Evolutionary conservation across 768 basidiomycete genomes (phyloP), one percentile per base, ranked within the genome.

Genomic region (Suillus americanus): DNA sequence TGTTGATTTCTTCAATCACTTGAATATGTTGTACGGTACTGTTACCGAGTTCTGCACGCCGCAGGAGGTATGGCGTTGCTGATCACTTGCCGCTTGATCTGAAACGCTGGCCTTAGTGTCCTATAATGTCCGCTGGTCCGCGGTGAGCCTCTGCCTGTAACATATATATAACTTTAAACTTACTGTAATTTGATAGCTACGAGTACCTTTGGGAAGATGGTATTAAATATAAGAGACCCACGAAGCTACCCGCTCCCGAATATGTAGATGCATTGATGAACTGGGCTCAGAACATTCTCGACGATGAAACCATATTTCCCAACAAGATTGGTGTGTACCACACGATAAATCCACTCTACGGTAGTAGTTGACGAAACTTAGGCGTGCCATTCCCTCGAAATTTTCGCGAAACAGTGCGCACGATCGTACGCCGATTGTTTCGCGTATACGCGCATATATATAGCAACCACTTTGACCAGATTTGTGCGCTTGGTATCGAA

Each of bases 221-320:
- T 14, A 82, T 86, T 59, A 91, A 86, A 70, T 96, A 89, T 82
- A 94, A 89, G 79, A 87, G 86, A 48, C 94, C 94, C 18, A 93
- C 94, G n/a, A 97, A 95, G 75, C 84, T 97, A n/a, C 85, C 93
- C 1, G 95, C 94, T 3, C 94, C 95, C 0, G 95, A 96, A 65
- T 99, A 99, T 73, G 96, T 99, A 48, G 97, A 99, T 72, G 92
- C 93, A 12, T 82, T 99, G 62, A 99, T 99, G 97, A 97, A 95
- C 75, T 99, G 97, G 97, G 90, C 94, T 6, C 97, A 99, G 75
- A 84, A 83, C 61, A 81, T 97, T 62, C 81, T 99, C 33, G 97
- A 99, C 74, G 95, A 99, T 74, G 95, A 96, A 72, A 82, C 82
- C 18, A 79, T 95, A 61, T 99, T 99, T 75, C 97, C 97, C 3